Conservation (phyloP, 2,329 filamentous ascomycete species). For the Cyclaneusma minus region DNA sequence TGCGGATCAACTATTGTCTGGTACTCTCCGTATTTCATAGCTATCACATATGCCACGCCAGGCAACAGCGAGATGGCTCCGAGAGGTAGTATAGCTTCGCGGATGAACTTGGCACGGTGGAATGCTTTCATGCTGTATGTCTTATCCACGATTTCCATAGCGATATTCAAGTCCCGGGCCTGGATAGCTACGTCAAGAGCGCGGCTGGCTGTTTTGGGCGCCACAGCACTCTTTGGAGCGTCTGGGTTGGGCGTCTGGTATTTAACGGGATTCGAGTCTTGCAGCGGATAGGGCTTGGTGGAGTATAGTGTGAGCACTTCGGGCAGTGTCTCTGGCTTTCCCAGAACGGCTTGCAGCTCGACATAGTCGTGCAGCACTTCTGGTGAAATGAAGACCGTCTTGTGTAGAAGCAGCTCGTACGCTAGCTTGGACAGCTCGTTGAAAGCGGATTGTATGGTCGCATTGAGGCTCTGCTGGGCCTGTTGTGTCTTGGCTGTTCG, state of each 20-base stretch:
- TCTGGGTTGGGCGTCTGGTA: slow-evolving; percentile 53
- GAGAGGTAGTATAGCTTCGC: slow-evolving; percentile 44
- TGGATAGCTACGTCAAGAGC: slow-evolving; percentile 71
- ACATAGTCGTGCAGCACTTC: slow-evolving; percentile 61
- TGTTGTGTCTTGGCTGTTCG: slow-evolving; percentile 6
- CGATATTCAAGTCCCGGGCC: slow-evolving; percentile 60
- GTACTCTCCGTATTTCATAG: slow-evolving; percentile 46
- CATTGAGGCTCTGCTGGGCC: slow-evolving; percentile 7
- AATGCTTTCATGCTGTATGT: slow-evolving; percentile 54
- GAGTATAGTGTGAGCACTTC: slow-evolving; percentile 71
- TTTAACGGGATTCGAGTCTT: slow-evolving; percentile 39
- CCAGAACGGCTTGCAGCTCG: slow-evolving; percentile 56
- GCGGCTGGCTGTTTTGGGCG: slow-evolving; percentile 49
- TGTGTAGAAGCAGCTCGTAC: slow-evolving; percentile 57
- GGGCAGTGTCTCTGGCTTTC: slow-evolving; percentile 61
- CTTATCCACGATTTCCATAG: slow-evolving; percentile 59
- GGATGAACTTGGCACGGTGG: slow-evolving; percentile 49
- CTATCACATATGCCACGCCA: slow-evolving; percentile 53
- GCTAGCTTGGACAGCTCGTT: slow-evolving; percentile 41
- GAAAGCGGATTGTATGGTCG: slow-evolving; percentile 14
- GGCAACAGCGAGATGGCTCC: slow-evolving; percentile 41
- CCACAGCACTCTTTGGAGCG: slow-evolving; percentile 54
- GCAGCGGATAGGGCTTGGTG: slow-evolving; percentile 58
- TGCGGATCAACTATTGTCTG: slow-evolving; percentile 65
- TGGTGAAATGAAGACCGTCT: slow-evolving; percentile 67